Base-by-base conservation (phyloP, 345 rosid species). In the Populus ilicifolia region DNA sequence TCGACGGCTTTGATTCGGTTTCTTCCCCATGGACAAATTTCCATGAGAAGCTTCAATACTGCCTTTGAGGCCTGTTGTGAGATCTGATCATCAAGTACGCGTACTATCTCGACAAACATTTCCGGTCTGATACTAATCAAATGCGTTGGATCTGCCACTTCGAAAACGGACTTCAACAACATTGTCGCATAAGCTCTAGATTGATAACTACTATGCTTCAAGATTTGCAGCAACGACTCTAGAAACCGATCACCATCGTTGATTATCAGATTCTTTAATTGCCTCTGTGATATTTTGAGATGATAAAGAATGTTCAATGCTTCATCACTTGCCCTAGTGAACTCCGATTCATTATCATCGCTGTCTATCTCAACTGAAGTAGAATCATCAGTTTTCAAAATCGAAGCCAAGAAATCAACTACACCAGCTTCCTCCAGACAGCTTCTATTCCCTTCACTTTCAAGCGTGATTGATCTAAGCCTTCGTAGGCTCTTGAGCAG, bases 1-100 rank as follows among this genome's bases (percentile, higher is more conserved):
- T 89, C 88, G 5, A 89, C 93, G 2, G 88, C 91, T 77, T 87
- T 91, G 75, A 88, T 67, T 77, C 91, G 79, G 89, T 94, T 94
- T 70, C 93, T 86, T 73, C 96, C 93, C 90, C 89, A 86, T 27
- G 93, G 90, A 77, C 88, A 85, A 11, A 83, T 13, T 25, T 59
- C 81, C 61, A 87, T 76, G 29, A 94, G 80, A 38, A 88, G 79
- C 63, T 86, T 84, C 73, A 94, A 79, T 18, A 89, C 86, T 0
- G 93, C 84, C 83, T 89, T 94, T 6, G 93, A 78, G 5, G 93
- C 90, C 72, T 90, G 89, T 2, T 73, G 81, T 0, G 96, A 90
- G 67, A 91, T 88, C 46, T 83, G 85, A 54, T 91, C 94, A 1
- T 46, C 83, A 41, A 92, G 54, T 21, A 89, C 83, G 46, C 82